Conservation (phyloP, 441 rosid species). For the Syzygium syzygioides region DNA sequence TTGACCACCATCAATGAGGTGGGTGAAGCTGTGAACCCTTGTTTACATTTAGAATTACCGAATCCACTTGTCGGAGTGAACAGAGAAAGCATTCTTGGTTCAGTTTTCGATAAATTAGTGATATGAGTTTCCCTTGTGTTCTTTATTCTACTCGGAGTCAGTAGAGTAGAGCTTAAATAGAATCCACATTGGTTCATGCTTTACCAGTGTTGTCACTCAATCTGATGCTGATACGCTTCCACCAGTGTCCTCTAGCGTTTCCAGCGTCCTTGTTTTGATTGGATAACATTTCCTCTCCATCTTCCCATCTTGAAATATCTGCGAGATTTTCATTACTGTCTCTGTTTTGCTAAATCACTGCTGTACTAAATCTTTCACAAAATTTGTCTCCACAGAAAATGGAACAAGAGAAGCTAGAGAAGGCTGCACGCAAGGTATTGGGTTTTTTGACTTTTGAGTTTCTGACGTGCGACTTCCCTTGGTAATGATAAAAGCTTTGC, state of each 20-base stretch:
- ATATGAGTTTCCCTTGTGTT: neutral
- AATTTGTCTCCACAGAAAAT: slow-evolving; percentile 53
- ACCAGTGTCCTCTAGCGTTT: neutral
- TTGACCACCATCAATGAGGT: neutral
- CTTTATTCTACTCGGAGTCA: neutral
- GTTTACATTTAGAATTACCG: neutral
- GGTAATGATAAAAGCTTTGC: neutral
- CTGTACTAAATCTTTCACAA: neutral
- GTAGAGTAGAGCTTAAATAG: neutral
- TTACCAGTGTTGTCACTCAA: neutral
- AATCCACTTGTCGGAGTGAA: neutral
- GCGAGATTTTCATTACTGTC: neutral
- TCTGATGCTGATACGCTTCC: neutral
- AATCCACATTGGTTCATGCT: neutral
- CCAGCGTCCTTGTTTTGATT: neutral
- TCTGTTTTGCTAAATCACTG: neutral
- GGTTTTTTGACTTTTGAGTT: neutral
- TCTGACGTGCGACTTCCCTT: neutral
- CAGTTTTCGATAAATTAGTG: neutral
- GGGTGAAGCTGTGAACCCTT: neutral
- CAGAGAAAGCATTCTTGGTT: neutral
- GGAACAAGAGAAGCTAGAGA: slow-evolving; percentile 87
- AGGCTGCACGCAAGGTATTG: slow-evolving; percentile 78
- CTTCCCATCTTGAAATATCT: neutral
- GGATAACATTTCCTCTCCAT: neutral